These are phyloP conservation scores for Macrophomina phaseolina DNA, from an alignment of 2,329 filamentous ascomycete genomes.

Conservation along the genomic window DNA sequence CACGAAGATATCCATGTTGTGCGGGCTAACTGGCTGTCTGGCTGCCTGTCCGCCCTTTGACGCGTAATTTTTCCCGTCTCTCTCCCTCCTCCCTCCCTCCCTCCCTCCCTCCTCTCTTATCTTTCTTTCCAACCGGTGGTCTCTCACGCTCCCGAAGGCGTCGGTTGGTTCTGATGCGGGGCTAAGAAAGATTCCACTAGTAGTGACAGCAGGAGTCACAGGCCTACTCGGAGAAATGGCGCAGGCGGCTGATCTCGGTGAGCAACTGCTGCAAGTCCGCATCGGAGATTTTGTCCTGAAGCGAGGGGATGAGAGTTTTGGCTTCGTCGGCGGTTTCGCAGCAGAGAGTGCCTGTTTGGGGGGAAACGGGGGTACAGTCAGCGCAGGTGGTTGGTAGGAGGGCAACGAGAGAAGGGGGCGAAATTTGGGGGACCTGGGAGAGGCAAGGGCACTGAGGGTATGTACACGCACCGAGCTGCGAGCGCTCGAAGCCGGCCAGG, in stretches of 20 bases:
- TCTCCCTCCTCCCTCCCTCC: no score
- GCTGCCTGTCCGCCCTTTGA: no score
- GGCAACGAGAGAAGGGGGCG: neutral
- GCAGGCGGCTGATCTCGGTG: constrained; percentile 86
- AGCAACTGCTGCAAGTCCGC: constrained; percentile 86
- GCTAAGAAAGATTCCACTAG: no score
- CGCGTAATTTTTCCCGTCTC: no score
- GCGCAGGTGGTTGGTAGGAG: neutral
- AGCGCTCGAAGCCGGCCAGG: constrained; percentile 90
- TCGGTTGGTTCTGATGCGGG: no score
- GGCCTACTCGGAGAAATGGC: constrained; percentile 44
- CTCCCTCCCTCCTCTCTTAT: no score
- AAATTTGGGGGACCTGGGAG: no score
- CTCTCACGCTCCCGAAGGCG: no score
- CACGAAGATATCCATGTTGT: neutral
- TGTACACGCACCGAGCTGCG: constrained; percentile 74
- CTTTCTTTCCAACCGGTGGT: no score
- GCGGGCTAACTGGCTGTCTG: no score
- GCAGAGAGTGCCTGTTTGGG: constrained; percentile 76
- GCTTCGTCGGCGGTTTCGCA: constrained; percentile 94
- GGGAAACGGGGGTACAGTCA: constrained; percentile 27
- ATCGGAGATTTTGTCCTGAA: constrained; percentile 88
- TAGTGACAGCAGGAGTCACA: no score
- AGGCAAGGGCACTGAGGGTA: no score
- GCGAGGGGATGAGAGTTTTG: constrained; percentile 89